phyloP scores from a whole-genome alignment of 2,329 filamentous ascomycete species.

The Daldinia sp. region DNA sequence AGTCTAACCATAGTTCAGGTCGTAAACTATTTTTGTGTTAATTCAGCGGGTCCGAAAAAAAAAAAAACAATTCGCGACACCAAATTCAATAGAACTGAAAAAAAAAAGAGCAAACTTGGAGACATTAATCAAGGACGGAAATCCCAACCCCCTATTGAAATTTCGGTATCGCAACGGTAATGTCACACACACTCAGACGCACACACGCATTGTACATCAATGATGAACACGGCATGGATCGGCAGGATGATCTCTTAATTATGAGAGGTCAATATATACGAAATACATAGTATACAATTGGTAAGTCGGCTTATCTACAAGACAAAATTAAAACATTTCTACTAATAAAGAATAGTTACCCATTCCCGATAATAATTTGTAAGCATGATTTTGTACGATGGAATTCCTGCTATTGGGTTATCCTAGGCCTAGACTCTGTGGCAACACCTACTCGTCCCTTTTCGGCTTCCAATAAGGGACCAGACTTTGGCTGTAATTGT shows the following conservation, averaged over 20 bases:
- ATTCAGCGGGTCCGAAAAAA: slow-evolving; percentile 1
- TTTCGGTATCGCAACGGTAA: neutral
- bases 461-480: neutral
- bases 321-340: neutral
- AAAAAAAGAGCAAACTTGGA: neutral
- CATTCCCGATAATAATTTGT: neutral
- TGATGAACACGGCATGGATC: neutral
- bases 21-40: slow-evolving; percentile 1
- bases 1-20: neutral
- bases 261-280: neutral
- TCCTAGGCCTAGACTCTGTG: too few species aligned
- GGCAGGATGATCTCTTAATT: neutral
- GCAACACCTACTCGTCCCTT: neutral
- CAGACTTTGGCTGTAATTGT: neutral
- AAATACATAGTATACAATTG: neutral
- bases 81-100: neutral
- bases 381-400: neutral
- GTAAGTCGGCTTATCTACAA: neutral
- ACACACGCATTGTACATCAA: neutral
- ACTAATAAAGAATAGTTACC: neutral
- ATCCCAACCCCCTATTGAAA: slow-evolving; percentile 2
- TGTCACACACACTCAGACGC: neutral
- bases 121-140: neutral
- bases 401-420: neutral
- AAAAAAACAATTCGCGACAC: neutral